Evolutionary conservation across 1,284 basidiomycete genomes (phyloP).

Genomic region (Apiotrichum laibachii): DNA sequence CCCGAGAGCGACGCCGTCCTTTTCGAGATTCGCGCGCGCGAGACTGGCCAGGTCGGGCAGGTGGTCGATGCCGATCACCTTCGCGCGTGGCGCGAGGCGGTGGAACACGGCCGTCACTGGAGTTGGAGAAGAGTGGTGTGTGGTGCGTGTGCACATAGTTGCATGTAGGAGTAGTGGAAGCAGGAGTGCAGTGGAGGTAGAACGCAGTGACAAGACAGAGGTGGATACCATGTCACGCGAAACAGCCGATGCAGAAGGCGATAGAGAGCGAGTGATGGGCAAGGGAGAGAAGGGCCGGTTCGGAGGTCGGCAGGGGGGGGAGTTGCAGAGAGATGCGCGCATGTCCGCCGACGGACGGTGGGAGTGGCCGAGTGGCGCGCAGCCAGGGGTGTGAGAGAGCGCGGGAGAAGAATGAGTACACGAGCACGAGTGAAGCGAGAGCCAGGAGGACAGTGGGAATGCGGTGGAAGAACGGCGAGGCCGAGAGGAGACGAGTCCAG

Average conservation of each 20-base stretch:
- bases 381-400: too few species aligned
- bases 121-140: background rate
- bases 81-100: constrained; percentile 61
- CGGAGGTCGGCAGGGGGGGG: background rate
- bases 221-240: too few species aligned
- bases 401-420: too few species aligned
- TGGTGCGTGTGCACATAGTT: background rate
- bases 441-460: background rate
- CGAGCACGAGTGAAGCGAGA: too few species aligned
- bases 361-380: too few species aligned
- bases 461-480: background rate
- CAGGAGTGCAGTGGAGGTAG: too few species aligned
- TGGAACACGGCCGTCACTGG: constrained; percentile 65
- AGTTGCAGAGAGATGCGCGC: too few species aligned
- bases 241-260: too few species aligned
- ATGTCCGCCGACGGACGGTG: too few species aligned
- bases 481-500: too few species aligned
- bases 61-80: constrained; percentile 88
- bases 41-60: constrained; percentile 72
- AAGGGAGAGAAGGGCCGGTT: background rate
- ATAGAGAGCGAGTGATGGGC: background rate
- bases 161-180: background rate
- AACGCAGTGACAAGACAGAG: too few species aligned
- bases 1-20: constrained; percentile 58
- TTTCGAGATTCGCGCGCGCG: constrained; percentile 65